These are phyloP conservation scores for Pseudopithomyces chartarum DNA, from an alignment of 2,329 filamentous ascomycete species.

Conservation along the genomic window DNA sequence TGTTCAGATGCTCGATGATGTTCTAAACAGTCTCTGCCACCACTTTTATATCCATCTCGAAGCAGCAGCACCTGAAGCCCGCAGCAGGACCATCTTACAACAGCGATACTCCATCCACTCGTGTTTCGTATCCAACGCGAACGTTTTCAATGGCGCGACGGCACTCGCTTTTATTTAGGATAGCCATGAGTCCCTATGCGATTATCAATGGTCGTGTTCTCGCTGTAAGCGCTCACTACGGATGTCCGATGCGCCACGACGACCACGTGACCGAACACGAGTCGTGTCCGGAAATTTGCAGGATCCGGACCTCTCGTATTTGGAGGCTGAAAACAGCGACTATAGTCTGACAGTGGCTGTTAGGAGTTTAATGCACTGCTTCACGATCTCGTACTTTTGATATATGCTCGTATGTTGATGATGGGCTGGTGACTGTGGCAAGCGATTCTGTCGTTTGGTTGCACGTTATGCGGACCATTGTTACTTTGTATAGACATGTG, in stretches of 20 bases:
- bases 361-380: not conserved
- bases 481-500: no score
- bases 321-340: not conserved
- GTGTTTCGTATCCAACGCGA: conserved; percentile 5
- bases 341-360: not conserved
- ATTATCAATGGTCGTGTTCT: not conserved
- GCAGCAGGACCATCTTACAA: not conserved
- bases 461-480: no score
- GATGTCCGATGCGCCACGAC: conserved; percentile 1
- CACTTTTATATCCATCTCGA: not conserved
- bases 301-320: not conserved
- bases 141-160: not conserved
- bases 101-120: not conserved
- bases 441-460: no score
- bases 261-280: conserved; percentile 9
- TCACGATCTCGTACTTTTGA: not conserved
- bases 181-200: not conserved
- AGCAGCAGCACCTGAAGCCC: not conserved
- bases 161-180: not conserved
- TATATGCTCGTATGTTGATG: not conserved
- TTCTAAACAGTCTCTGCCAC: not conserved
- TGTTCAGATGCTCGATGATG: not conserved
- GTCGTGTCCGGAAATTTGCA: conserved; percentile 1
- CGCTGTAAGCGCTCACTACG: not conserved
- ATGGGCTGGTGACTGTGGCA: no score